phyloP scores from a whole-genome alignment of 2,329 filamentous ascomycete genomes.

The Ophiostoma perfectum region DNA sequence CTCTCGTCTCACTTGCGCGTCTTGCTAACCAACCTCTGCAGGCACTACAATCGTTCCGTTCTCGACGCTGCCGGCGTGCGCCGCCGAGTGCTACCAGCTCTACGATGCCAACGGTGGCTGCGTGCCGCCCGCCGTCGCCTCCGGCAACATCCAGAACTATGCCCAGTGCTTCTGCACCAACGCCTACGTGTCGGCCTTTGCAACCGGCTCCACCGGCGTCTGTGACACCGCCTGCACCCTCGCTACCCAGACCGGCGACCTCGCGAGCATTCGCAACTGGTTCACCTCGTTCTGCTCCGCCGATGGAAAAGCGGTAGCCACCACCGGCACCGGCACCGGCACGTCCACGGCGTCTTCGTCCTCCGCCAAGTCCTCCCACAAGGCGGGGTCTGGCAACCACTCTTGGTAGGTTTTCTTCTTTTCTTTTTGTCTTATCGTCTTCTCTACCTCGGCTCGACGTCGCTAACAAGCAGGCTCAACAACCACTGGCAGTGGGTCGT shows the following conservation, averaged over 20 bases:
- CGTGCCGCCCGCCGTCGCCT: slow-evolving; percentile 51
- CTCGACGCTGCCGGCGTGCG: slow-evolving; percentile 56
- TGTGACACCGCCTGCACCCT: slow-evolving; percentile 57
- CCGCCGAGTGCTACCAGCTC: slow-evolving; percentile 52
- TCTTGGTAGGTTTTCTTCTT: slow-evolving; percentile 19
- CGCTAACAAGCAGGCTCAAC: slow-evolving; percentile 45
- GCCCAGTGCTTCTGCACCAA: slow-evolving; percentile 70
- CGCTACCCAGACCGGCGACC: slow-evolving; percentile 42
- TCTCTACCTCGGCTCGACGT: background rate
- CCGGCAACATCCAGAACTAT: slow-evolving; percentile 49
- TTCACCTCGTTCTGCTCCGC: slow-evolving; percentile 59
- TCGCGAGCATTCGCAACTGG: slow-evolving; percentile 61
- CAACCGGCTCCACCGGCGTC: slow-evolving; percentile 50
- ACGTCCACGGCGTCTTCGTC: background rate
- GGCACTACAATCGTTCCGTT: slow-evolving; percentile 54
- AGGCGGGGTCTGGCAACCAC: slow-evolving; percentile 14
- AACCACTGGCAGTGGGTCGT: slow-evolving; percentile 75
- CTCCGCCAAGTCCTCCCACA: background rate
- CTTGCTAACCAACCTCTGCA: background rate
- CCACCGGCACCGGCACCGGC: slow-evolving; percentile 21
- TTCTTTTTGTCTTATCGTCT: background rate
- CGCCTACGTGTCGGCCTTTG: slow-evolving; percentile 52
- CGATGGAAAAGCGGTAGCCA: slow-evolving; percentile 37
- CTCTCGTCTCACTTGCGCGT: too few relatives aligned
- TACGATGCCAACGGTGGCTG: slow-evolving; percentile 68